Base-by-base conservation (phyloP, 176 grass and related monocot species). In the Elymus sibiricus region DNA sequence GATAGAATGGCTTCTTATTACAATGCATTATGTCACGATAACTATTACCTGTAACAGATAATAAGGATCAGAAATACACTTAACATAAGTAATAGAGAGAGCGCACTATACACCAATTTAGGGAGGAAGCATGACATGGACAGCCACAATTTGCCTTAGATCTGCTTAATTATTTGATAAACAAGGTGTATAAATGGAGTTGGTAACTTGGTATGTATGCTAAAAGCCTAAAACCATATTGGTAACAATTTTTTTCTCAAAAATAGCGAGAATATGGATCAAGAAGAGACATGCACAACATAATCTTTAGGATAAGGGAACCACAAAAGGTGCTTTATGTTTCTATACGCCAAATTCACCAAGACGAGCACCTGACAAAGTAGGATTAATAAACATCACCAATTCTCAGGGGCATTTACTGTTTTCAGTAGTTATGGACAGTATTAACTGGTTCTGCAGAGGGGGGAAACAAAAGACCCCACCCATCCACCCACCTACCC, bases 1-100 rank as follows among this genome's bases (percentile, higher is more conserved):
- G 78, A 88, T 98, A 98, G 92, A 98, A 95, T 74, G 95, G 95
- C 67, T 89, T 95, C 91, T 98, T 98, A 87, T 94, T 98, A 89
- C 91, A 94, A 87, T 98, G 86, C 93, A 98, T 88, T 77, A 98
- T 92, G 61, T 98, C 95, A 82, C 86, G 91, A 80, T 98, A 98
- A 51, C 83, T 98, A 93, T 69, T 90, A 79, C 93, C 95, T 98
- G 84, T 63, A 91, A n/a, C 55, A 85, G 89, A 78, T 4, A 72
- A 68, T 74, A 29, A 84, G 49, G 26, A 84, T 74, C 83, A 83
- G 21, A 83, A 80, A 56, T 58, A 87, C 15, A 66, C 13, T 70
- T 81, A 37, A 44, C 15, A 66, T 15, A 89, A 24, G 22, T 22
- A 29, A 47, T 71, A 67, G 59, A 44, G 55, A 79, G 46, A 58